Evolutionary conservation across 331 rosid species (phyloP).

Genomic region (Pyracantha coccinea): DNA sequence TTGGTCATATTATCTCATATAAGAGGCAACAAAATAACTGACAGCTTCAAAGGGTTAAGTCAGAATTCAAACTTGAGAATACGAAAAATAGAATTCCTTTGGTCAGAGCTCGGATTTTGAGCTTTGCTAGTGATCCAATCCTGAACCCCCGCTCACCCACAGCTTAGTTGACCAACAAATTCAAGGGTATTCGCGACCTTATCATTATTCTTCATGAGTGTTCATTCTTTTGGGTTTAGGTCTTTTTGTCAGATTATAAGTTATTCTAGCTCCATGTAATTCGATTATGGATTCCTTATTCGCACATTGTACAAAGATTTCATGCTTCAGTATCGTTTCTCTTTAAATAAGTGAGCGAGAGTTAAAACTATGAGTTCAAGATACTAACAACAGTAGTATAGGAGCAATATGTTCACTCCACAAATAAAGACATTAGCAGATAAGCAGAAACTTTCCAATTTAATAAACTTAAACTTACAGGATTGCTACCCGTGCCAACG

Average conservation of each 20-base stretch:
- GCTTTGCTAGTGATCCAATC: neutral
- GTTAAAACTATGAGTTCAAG: neutral
- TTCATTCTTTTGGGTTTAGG: neutral
- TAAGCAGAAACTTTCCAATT: neutral
- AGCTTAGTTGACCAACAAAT: neutral
- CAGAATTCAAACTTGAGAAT: neutral
- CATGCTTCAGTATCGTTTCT: neutral
- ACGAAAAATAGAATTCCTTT: neutral
- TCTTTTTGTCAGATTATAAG: neutral
- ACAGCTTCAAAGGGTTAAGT: neutral
- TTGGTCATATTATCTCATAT: neutral
- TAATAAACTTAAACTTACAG: slow-evolving; percentile 56
- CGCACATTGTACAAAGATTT: neutral
- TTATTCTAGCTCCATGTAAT: neutral
- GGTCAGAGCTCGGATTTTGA: neutral
- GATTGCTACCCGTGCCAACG: slow-evolving; percentile 96
- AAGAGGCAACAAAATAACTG: neutral
- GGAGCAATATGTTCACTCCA: neutral
- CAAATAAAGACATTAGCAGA: neutral
- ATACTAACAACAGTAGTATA: neutral
- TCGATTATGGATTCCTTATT: neutral
- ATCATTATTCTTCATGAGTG: neutral
- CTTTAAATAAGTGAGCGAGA: neutral
- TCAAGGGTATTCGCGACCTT: neutral
- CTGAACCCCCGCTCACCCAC: neutral